phyloP scores from a whole-genome alignment of 805 yeast genomes.

The Myxozyma kluyveri region DNA sequence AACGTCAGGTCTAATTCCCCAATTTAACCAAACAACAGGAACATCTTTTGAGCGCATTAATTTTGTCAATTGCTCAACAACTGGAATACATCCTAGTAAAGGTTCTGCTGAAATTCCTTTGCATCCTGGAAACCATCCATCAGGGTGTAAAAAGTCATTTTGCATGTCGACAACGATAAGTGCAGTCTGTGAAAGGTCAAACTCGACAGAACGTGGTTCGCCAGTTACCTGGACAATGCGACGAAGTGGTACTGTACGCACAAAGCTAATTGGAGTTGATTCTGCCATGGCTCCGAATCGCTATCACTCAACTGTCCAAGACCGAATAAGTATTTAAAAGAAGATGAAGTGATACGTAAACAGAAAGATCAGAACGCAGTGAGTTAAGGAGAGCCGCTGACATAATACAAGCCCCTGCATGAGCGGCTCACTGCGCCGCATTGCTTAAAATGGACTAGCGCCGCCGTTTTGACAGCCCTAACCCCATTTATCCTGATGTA shows the following conservation, averaged over 20 bases:
- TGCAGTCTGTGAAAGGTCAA: constrained; percentile 21
- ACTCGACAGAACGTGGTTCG: constrained; percentile 13
- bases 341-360: too few relatives aligned
- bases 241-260: constrained; percentile 16
- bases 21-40: constrained; percentile 26
- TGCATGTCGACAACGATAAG: constrained; percentile 28
- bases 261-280: constrained; percentile 10
- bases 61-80: constrained; percentile 13
- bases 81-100: constrained; percentile 10
- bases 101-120: constrained; percentile 14
- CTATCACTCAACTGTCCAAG: too few relatives aligned
- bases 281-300: constrained; percentile 7
- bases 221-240: constrained; percentile 13
- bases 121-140: constrained; percentile 25
- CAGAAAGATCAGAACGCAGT: too few relatives aligned
- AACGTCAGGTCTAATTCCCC: constrained; percentile 24
- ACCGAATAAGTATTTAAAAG: too few relatives aligned
- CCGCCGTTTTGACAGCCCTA: too few relatives aligned
- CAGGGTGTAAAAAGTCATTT: constrained; percentile 25
- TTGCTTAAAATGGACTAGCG: too few relatives aligned
- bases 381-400: too few relatives aligned
- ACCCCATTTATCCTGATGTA: too few relatives aligned
- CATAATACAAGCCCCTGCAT: too few relatives aligned
- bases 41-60: constrained; percentile 11
- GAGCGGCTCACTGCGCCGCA: too few relatives aligned